phyloP scores from a whole-genome alignment of 306 rosid species.

The Herpetospermum pedunculosum region DNA sequence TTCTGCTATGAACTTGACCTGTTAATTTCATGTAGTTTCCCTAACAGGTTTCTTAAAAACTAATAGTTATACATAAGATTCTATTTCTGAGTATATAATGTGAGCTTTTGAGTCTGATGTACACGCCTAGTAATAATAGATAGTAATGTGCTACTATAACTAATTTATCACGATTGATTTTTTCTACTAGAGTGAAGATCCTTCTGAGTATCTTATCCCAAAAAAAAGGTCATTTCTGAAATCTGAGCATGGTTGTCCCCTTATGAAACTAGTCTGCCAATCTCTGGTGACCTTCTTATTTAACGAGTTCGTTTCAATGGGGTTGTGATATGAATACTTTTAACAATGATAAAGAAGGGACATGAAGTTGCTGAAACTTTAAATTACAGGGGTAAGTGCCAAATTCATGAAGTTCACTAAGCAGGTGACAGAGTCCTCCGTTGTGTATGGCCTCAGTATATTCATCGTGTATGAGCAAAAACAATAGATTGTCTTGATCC shows the following conservation, averaged over 20 bases:
- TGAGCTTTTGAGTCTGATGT: not conserved
- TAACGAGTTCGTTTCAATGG: not conserved
- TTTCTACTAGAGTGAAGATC: not conserved
- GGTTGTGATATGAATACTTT: not conserved
- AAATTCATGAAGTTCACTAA: not conserved
- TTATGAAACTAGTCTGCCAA: not conserved
- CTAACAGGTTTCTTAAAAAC: not conserved
- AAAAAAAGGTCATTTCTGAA: not conserved
- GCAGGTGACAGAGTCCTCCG: not conserved
- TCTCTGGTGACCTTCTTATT: not conserved
- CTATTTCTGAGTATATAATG: not conserved
- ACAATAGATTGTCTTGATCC: not conserved
- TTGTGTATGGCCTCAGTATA: not conserved
- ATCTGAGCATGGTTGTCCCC: not conserved
- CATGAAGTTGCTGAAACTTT: not conserved
- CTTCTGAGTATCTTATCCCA: not conserved
- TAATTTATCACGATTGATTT: not conserved
- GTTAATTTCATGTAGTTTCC: slow-evolving; percentile 1
- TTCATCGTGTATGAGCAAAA: not conserved
- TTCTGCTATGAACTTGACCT: not conserved
- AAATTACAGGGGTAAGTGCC: not conserved
- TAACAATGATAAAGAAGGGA: not conserved
- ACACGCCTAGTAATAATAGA: not conserved
- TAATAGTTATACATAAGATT: not conserved
- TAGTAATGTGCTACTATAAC: not conserved